Percentiles rank a stretch among this genome's conserved stretches.
Evolutionary conservation across 768 basidiomycete genomes (phyloP).

Genomic region (Pisolithus microcarpus): DNA sequence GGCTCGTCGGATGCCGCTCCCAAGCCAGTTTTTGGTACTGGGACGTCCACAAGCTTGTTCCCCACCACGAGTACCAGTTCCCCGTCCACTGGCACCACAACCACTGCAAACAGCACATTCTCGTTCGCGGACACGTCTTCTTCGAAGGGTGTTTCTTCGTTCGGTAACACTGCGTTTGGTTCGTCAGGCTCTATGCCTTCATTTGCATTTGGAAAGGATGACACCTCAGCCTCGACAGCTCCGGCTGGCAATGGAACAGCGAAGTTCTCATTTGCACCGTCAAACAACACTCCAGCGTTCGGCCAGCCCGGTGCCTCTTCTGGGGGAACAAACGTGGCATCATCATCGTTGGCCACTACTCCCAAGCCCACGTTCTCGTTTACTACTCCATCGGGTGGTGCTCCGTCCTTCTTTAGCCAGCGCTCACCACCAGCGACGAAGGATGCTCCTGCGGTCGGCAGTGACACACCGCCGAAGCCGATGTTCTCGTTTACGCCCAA

Average conservation of each 20-base stretch:
- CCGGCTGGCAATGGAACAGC: background rate
- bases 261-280: no score
- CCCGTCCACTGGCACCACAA: constrained; percentile 6
- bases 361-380: background rate
- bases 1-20: constrained; percentile 16
- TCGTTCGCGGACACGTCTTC: constrained; percentile 3
- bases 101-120: constrained; percentile 1
- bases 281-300: no score
- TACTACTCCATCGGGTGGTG: background rate
- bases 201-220: constrained; percentile 16
- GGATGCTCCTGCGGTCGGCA: constrained; percentile 4
- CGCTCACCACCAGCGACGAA: constrained; percentile 11
- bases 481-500: constrained; percentile 11
- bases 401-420: background rate
- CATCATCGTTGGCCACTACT: background rate
- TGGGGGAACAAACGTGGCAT: no score
- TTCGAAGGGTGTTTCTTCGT: constrained; percentile 1
- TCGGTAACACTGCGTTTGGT: constrained; percentile 8
- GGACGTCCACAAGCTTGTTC: constrained; percentile 11
- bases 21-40: constrained; percentile 7
- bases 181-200: constrained; percentile 2
- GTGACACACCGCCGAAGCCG: constrained; percentile 21
- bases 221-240: constrained; percentile 4
- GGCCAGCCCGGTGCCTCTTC: no score
- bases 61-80: constrained; percentile 13